Evolutionary conservation across 2,329 filamentous ascomycete genomes (phyloP), one percentile per base, ranked within the genome.

Genomic region (Neonectria punicea): DNA sequence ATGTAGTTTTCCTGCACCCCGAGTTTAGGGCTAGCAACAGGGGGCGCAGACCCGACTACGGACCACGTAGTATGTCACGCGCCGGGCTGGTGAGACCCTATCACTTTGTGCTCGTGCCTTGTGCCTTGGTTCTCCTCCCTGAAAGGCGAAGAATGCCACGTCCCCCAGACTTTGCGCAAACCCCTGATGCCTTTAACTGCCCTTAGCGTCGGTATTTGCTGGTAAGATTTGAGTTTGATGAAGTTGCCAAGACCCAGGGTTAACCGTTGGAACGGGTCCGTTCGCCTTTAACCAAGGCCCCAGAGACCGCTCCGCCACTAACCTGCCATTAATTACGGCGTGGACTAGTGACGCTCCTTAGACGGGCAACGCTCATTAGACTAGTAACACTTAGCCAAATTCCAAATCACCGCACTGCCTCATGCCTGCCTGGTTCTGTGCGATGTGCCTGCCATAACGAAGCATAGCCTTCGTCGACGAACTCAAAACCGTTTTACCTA

Each of bases 241-340:
- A 50, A 50, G 28, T 32, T 50, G 47, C 47, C 47, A 50, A 43
- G 39, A 43, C 7, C 39, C n/a, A 43, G 39, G n/a, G n/a, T 43
- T 2, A 18, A 4, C 4, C n/a, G 39, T 20, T 41, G 9, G 39
- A n/a, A 9, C 39, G 5, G 6, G 34, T 14, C 34, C 36, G 36
- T n/a, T n/a, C 39, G n/a, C 8, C 8, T 10, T 43, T 43, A 10
- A 43, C 5, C 39, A 43, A 11, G n/a, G n/a, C 39, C n/a, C n/a
- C 11, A 43, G 25, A 43, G n/a, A 20, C n/a, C 39, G 4, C 39
- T 20, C 39, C 7, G n/a, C 39, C n/a, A 43, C 39, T 36, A 16
- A 36, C 13, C 34, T 36, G 34, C 5, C 34, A 16, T 36, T 16
- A 36, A 36, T 36, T 16, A 22, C 22, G 22, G 22, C 22, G 22